Conservation (phyloP, 2,329 filamentous ascomycete genomes). For the Cladosporium velox region DNA sequence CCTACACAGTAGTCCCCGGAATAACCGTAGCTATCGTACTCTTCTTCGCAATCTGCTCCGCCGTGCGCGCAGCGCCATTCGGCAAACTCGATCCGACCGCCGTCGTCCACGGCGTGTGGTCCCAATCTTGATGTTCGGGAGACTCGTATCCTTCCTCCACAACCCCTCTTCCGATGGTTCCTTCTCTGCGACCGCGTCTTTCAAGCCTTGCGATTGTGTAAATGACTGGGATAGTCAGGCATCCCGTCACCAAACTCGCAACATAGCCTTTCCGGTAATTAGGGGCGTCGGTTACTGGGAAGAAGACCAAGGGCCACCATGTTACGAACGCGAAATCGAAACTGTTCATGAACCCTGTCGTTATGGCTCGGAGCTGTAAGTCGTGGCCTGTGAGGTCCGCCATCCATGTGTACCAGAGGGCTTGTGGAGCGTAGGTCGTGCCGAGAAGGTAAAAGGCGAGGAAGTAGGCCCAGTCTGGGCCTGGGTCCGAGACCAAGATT, state of each 20-base stretch:
- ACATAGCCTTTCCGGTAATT: not conserved
- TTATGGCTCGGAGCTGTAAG: constrained; percentile 47
- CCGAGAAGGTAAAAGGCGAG: constrained; percentile 50
- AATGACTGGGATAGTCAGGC: not conserved
- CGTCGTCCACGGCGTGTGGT: not conserved
- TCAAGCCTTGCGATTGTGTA: not conserved
- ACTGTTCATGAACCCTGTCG: constrained; percentile 33
- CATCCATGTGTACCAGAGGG: constrained; percentile 53
- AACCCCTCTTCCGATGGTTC: not conserved
- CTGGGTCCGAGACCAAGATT: constrained; percentile 41
- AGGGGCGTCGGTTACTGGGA: not conserved
- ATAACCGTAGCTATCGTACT: not conserved
- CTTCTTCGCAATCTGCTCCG: not conserved
- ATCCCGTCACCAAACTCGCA: not conserved
- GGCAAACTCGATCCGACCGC: not conserved
- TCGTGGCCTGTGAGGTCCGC: constrained; percentile 46
- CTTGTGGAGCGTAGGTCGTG: constrained; percentile 50
- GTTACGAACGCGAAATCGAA: not conserved
- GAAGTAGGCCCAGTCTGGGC: constrained; percentile 42
- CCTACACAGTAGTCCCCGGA: not conserved
- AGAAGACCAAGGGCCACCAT: not conserved
- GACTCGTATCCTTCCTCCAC: not conserved
- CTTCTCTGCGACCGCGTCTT: not conserved
- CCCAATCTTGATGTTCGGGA: not conserved
- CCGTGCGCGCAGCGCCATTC: not conserved